Conservation (phyloP, 208 protist species). For the Naegleria gruberi region DNA sequence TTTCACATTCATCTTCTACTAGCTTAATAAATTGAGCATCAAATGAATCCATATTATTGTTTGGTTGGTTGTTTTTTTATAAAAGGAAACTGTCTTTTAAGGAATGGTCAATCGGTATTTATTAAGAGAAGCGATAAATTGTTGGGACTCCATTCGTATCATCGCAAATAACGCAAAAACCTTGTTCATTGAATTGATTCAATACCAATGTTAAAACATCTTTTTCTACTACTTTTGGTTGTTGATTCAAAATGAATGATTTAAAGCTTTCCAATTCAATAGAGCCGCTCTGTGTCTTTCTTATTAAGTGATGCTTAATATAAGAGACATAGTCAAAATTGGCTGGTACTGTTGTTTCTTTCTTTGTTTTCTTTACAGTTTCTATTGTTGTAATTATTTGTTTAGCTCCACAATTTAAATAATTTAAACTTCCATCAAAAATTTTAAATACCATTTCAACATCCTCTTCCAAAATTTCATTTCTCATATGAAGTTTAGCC, state of each 20-base stretch:
- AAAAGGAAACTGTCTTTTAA: not conserved
- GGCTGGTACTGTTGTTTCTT: not conserved
- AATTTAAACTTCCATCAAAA: not conserved
- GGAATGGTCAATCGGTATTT: not conserved
- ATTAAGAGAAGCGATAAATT: not conserved
- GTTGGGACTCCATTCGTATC: not conserved
- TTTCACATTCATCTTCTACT: not conserved
- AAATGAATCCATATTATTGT: not conserved
- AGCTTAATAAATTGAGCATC: not conserved
- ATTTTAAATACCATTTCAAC: constrained; percentile 93
- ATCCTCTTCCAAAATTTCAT: constrained; percentile 91
- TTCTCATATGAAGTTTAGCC: constrained; percentile 91
- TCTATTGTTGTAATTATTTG: not conserved
- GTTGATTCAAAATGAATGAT: not conserved
- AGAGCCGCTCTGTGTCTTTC: not conserved
- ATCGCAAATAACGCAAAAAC: not conserved
- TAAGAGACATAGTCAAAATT: not conserved
- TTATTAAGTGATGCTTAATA: not conserved
- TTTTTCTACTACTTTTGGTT: not conserved
- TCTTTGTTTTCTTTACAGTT: not conserved
- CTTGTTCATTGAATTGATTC: not conserved
- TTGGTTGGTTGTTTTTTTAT: not conserved
- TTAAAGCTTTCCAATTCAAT: not conserved
- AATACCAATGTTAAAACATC: not conserved
- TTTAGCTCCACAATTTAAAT: not conserved